Conservation (phyloP, 2,329 filamentous ascomycete species). For the Calonectria pauciramosa region DNA sequence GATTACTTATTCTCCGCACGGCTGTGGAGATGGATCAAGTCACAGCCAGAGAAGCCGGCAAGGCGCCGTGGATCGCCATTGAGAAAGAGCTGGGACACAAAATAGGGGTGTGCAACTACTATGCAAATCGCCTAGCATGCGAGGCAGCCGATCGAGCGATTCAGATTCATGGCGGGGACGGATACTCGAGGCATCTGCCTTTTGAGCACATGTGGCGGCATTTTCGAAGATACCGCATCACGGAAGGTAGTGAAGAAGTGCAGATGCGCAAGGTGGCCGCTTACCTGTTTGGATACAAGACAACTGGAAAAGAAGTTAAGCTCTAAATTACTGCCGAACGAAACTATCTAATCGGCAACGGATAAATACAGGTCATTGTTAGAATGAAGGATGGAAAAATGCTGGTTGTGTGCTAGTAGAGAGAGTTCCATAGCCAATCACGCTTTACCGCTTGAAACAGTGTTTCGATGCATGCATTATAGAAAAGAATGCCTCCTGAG, state of each 20-base stretch:
- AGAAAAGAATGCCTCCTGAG: no score
- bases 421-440: no score
- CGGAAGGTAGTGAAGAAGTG: constrained; percentile 35
- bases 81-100: constrained; percentile 35
- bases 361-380: no score
- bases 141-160: constrained; percentile 34
- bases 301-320: neutral
- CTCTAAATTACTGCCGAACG: no score
- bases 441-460: no score
- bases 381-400: no score
- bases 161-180: constrained; percentile 35
- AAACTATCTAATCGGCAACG: no score
- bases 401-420: no score
- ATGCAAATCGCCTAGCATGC: constrained; percentile 30
- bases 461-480: no score
- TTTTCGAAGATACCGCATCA: constrained; percentile 34
- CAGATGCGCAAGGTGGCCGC: constrained; percentile 34
- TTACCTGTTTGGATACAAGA: constrained; percentile 33
- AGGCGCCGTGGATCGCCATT: constrained; percentile 33
- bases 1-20: constrained; percentile 31
- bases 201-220: constrained; percentile 39
- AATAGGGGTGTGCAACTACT: constrained; percentile 38
- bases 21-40: constrained; percentile 34
- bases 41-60: neutral
- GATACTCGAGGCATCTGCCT: constrained; percentile 32